Evolutionary conservation across 108 stramenopile genomes (phyloP), one percentile per base, ranked within the genome.

Genomic region (Schizochytrium sp.): DNA sequence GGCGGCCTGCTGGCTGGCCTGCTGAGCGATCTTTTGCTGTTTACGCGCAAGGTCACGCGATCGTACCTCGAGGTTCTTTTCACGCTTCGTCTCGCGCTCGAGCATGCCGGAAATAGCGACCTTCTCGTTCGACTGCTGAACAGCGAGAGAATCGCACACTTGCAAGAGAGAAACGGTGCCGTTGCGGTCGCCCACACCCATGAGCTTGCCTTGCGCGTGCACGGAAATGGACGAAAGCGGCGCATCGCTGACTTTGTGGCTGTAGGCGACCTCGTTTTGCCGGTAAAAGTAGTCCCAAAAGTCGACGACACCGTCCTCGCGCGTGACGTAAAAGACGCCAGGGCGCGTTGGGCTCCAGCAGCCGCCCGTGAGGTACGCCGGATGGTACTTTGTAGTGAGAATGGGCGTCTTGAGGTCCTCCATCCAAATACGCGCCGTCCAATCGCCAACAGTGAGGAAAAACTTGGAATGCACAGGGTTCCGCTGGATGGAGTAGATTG

Each of bases 391-490:
- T 23, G 96, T 96, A 58, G 96, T 96, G 44, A 96, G 94, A 87
- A 97, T 95, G 48, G 96, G 96, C 58, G 95, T 95, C 89, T 94
- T 94, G 34, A 96, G 76, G 87, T 97, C 96, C 51, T 97, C 96
- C 16, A 93, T 91, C 96, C 96, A 97, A 28, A 97, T 93, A 28
- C 93, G 88, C 21, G 96, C 95, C 6, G 95, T 95, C 96, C 96
- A 97, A 90, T 96, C 96, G n/a, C 96, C 96, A 6, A 95, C 95
- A 21, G 96, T 95, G 91, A 96, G 90, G 92, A 96, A 97, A 90
- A 94, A 97, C 89, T 96, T 96, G 89, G 93, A 93, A 89, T 96
- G 94, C 16, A 91, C 93, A 19, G 96, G 96, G 90, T 96, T 97
- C 21, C 96, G 93, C 89, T 97, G 94, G 89, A 97, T 95, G 72